Evolutionary conservation across 2,329 filamentous ascomycete genomes (phyloP).

Genomic region (Gnomoniopsis sp.): DNA sequence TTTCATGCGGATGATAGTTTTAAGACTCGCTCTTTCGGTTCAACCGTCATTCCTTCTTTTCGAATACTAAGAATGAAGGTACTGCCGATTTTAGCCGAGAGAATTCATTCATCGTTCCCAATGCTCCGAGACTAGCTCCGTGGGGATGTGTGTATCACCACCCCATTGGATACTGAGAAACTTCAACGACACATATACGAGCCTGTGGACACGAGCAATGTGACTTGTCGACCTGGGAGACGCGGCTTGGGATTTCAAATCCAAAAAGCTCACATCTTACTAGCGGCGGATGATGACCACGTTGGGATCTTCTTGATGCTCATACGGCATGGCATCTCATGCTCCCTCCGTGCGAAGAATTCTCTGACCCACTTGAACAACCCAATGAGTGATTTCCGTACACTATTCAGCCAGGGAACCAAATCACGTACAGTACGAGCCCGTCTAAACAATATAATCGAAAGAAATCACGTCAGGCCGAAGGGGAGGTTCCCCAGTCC

Average conservation of each 20-base stretch:
- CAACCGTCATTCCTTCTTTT: neutral
- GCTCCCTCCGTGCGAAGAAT: no score
- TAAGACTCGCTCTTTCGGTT: neutral
- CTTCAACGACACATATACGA: neutral
- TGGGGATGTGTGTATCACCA: neutral
- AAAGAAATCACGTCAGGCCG: neutral
- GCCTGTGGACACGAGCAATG: neutral
- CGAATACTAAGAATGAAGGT: neutral
- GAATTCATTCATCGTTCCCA: neutral
- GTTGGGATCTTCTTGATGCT: no score
- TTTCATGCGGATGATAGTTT: neutral
- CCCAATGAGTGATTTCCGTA: no score
- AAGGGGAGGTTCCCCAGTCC: neutral
- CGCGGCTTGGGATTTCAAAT: neutral
- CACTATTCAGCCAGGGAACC: no score
- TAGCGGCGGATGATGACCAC: no score
- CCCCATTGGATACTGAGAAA: neutral
- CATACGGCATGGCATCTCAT: no score
- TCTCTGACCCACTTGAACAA: no score
- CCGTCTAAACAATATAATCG: neutral
- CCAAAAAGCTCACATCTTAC: neutral
- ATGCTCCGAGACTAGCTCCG: neutral
- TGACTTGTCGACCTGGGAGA: neutral
- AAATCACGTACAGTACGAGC: neutral
- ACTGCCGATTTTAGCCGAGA: slow-evolving; percentile 1